Conservation (phyloP, 176 grass and related monocot genomes). For the Cenchrus americanus region DNA sequence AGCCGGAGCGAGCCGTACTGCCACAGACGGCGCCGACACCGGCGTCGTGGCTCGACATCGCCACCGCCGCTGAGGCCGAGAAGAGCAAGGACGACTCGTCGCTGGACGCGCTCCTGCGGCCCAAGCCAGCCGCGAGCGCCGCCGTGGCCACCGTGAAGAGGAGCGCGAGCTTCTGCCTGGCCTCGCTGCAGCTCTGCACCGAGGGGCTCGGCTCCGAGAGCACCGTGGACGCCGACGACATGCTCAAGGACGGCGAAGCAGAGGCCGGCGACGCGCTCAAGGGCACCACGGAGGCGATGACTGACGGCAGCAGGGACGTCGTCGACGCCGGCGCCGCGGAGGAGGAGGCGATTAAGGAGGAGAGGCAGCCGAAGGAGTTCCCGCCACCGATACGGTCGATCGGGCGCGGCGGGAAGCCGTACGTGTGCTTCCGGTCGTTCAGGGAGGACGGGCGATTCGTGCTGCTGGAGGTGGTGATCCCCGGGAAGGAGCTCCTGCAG, state of each 20-base stretch:
- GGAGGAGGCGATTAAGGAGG: constrained; percentile 15
- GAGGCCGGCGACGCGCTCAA: constrained; percentile 14
- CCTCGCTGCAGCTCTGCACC: constrained; percentile 69
- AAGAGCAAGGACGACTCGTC: constrained; percentile 62
- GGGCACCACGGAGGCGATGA: not conserved
- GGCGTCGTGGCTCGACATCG: constrained; percentile 35
- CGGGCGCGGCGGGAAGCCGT: constrained; percentile 54
- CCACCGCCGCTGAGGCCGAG: constrained; percentile 18
- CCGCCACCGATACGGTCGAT: constrained; percentile 80
- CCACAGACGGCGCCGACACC: not conserved
- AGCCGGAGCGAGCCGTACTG: not conserved
- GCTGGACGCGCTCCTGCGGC: constrained; percentile 49
- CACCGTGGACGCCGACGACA: constrained; percentile 71
- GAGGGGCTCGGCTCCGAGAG: constrained; percentile 90
- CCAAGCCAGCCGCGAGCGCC: constrained; percentile 24
- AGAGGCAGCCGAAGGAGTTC: constrained; percentile 35
- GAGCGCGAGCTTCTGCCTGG: constrained; percentile 60
- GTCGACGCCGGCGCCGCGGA: not conserved
- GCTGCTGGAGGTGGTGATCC: constrained; percentile 68
- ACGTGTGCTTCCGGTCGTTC: constrained; percentile 64
- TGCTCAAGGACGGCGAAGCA: constrained; percentile 52
- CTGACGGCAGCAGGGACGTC: not conserved
- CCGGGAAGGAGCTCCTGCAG: constrained; percentile 66
- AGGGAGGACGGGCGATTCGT: constrained; percentile 69
- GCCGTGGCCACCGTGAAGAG: constrained; percentile 20